Evolutionary conservation across 306 rosid genomes (phyloP).

Genomic region (Quercus mongolica): DNA sequence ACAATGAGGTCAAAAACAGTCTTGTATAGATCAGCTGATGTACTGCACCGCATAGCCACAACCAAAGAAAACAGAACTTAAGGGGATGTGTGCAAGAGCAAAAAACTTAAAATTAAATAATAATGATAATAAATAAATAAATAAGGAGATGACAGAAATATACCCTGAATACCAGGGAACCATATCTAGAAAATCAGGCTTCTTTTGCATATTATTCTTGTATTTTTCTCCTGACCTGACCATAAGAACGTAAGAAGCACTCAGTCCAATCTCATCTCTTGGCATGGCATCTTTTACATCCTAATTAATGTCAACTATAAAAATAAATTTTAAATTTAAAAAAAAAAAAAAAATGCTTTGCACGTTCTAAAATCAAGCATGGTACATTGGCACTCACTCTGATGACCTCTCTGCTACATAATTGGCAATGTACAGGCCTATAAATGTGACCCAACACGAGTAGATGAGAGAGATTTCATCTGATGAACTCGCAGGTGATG

Average conservation of each 20-base stretch:
- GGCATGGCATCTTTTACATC: not conserved
- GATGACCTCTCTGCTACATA: conserved; percentile 88
- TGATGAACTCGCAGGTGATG: conserved; percentile 65
- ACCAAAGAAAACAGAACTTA: too few relatives aligned
- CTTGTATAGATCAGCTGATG: too few relatives aligned
- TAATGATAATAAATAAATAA: not conserved
- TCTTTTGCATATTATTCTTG: conserved; percentile 74
- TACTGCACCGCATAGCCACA: conserved; percentile 2
- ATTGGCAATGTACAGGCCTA: conserved; percentile 90
- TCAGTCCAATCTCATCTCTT: too few relatives aligned
- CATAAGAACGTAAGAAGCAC: conserved; percentile 15
- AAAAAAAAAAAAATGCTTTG: not conserved
- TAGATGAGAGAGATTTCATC: conserved; percentile 80
- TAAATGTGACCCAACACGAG: conserved; percentile 87
- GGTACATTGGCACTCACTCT: conserved; percentile 51
- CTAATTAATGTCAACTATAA: not conserved
- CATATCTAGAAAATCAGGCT: conserved; percentile 86
- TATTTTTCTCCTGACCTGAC: conserved; percentile 68
- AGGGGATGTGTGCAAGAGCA: not conserved
- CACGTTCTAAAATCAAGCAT: conserved; percentile 9
- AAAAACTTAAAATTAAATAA: not conserved
- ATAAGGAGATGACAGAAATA: not conserved
- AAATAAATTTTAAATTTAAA: not conserved
- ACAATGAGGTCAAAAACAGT: too few relatives aligned
- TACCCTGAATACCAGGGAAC: conserved; percentile 99